Conservation (phyloP, 768 basidiomycete species). For the Amanita inopinata region DNA sequence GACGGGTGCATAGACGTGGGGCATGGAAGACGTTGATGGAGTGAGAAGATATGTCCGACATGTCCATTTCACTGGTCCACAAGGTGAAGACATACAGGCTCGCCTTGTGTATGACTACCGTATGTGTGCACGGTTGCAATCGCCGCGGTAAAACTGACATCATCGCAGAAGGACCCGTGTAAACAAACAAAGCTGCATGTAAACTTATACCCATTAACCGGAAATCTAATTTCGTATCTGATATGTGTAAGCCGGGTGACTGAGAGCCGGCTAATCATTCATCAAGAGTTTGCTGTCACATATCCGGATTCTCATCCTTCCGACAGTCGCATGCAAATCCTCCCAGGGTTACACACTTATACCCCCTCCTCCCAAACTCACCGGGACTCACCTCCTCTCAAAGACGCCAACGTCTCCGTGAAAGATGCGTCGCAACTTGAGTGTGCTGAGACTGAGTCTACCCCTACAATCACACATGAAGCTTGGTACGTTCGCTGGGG, state of each 20-base stretch:
- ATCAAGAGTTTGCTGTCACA: no score
- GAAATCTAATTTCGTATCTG: no score
- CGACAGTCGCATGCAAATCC: not conserved
- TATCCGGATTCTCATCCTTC: no score
- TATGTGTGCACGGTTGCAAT: no score
- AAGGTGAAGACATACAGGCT: slow-evolving; percentile 44
- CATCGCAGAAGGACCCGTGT: not conserved
- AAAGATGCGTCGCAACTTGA: not conserved
- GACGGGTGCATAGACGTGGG: slow-evolving; percentile 40
- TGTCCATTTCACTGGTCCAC: slow-evolving; percentile 53
- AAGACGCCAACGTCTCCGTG: not conserved
- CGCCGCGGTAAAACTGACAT: no score
- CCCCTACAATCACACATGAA: not conserved
- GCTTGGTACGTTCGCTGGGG: slow-evolving; percentile 15
- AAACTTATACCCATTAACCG: no score
- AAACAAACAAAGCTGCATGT: not conserved
- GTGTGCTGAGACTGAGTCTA: not conserved
- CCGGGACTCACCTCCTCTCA: not conserved
- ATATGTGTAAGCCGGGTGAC: no score
- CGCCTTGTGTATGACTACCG: slow-evolving; percentile 62
- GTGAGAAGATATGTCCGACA: slow-evolving; percentile 54
- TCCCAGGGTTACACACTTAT: not conserved
- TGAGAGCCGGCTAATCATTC: not conserved
- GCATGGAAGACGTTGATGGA: slow-evolving; percentile 47
- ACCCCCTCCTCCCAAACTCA: not conserved